Evolutionary conservation across 768 basidiomycete genomes (phyloP).

Genomic region (Russula sp.): DNA sequence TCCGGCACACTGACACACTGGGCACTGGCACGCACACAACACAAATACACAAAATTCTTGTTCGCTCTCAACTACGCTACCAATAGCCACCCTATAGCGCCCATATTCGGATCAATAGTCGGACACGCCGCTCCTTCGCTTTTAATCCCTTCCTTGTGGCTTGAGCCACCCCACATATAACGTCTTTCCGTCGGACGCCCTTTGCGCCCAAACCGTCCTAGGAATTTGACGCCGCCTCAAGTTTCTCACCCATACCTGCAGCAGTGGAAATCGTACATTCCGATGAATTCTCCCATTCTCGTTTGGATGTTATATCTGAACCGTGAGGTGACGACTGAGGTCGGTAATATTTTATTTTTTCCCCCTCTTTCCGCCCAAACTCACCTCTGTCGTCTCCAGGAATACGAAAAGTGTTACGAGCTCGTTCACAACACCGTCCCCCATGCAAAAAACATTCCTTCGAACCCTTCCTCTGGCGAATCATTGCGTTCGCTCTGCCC

Average conservation of each 20-base stretch:
- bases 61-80: neutral
- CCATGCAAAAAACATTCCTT: constrained; percentile 43
- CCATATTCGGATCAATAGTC: constrained; percentile 17
- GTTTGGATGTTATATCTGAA: constrained; percentile 80
- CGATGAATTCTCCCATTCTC: constrained; percentile 59
- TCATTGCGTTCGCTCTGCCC: constrained; percentile 52
- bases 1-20: neutral
- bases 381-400: constrained; percentile 36
- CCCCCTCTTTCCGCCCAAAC: no score
- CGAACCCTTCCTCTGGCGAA: constrained; percentile 54
- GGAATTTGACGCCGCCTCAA: constrained; percentile 18
- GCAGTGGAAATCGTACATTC: neutral
- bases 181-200: neutral
- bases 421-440: constrained; percentile 57
- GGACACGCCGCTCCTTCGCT: neutral
- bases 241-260: neutral
- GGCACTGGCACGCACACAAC: neutral
- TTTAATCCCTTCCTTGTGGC: neutral
- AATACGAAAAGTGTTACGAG: constrained; percentile 63
- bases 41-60: neutral
- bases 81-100: constrained; percentile 2
- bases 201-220: constrained; percentile 18
- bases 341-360: constrained; percentile 29
- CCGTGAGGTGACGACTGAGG: constrained; percentile 62
- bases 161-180: constrained; percentile 15